Base-by-base conservation (phyloP, 352 stramenopile genomes). In the Saprolegnia parasitica region DNA sequence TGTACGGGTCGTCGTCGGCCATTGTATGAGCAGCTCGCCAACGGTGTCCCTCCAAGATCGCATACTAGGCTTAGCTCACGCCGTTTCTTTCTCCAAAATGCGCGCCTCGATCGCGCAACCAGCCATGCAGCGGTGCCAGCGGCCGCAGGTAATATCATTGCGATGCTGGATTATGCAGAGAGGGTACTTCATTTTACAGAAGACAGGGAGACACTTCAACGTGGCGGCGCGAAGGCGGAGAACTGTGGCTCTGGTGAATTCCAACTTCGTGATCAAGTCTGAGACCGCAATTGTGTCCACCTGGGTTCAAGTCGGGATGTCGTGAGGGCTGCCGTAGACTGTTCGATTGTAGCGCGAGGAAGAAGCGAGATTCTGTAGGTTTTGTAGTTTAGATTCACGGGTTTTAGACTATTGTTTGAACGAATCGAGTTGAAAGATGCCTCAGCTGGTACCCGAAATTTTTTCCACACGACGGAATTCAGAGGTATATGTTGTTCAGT, bases 1-100 rank as follows among this genome's bases (percentile, higher is more conserved):
- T 71, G 45, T 82, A 82, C 40, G 77, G 77, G 61, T 82, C 75
- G 29, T 80, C 74, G 5, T 70, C 72, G 20, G 63, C 63, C 63
- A 70, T 70, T 35, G 29, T 35, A 35, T 35, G 29, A 6, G 29
- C 2, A 2, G 29, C 29, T 35, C 29, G 29, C 5, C 29, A 35
- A 35, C 11, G 9, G 20, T 60, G 52, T 24, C 52, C 35, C n/a
- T 60, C n/a, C 13, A 60, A 60, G 52, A 60, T 60, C 29, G 29
- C 29, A 35, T 35, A 58, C 52, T 8, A 52, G 21, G 18, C 18
- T 21, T 52, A 58, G 52, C 52, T 16, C 8, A 8, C 8, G 52
- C 29, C 29, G 29, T 35, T 35, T 35, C 29, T 35, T 35, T 35
- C 2, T 5, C 29, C 29, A 35, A 35, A 35, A 6, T 35, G 29